These are phyloP conservation scores for Hyphochytrium catenoides DNA, from an alignment of 352 stramenopile genomes.

Conservation along the genomic window DNA sequence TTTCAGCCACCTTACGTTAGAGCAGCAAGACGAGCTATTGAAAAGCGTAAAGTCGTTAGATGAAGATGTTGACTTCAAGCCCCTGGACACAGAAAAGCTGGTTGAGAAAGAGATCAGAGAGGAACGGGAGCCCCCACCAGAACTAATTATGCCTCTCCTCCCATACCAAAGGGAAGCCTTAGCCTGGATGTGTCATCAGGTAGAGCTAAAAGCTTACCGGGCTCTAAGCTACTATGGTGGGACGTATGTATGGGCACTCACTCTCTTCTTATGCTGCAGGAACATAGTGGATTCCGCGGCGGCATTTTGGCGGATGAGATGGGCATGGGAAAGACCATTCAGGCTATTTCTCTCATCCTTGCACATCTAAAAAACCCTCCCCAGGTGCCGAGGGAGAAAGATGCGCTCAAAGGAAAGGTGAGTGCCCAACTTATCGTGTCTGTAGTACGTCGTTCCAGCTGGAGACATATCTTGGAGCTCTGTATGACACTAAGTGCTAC, in stretches of 20 bases:
- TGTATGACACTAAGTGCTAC: too few species aligned
- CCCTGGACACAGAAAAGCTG: slow-evolving; percentile 18
- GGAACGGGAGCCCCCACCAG: slow-evolving; percentile 37
- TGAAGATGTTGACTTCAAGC: background rate
- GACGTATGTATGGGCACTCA: slow-evolving; percentile 37
- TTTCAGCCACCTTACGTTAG: too few species aligned
- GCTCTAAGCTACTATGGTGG: slow-evolving; percentile 3
- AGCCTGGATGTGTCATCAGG: slow-evolving; percentile 90
- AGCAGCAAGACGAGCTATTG: too few species aligned
- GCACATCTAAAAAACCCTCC: slow-evolving; percentile 8
- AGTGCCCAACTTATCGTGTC: too few species aligned
- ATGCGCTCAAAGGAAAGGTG: slow-evolving; percentile 4
- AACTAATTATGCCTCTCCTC: slow-evolving; percentile 66
- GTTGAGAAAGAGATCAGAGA: slow-evolving; percentile 31
- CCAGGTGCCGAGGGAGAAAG: slow-evolving; percentile 6
- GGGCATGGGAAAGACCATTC: slow-evolving; percentile 90
- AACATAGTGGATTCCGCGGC: slow-evolving; percentile 61
- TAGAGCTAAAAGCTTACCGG: too few species aligned
- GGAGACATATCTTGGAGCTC: too few species aligned
- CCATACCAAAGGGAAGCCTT: slow-evolving; percentile 96
- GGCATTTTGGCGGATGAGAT: slow-evolving; percentile 97
- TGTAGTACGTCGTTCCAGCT: too few species aligned
- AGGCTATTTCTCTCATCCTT: slow-evolving; percentile 88
- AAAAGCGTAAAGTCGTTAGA: background rate
- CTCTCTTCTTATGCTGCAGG: slow-evolving; percentile 71